Percentiles rank a stretch among this genome's conserved stretches.
phyloP scores from a whole-genome alignment of 768 basidiomycete genomes.

The Pleurotus cornucopiae region DNA sequence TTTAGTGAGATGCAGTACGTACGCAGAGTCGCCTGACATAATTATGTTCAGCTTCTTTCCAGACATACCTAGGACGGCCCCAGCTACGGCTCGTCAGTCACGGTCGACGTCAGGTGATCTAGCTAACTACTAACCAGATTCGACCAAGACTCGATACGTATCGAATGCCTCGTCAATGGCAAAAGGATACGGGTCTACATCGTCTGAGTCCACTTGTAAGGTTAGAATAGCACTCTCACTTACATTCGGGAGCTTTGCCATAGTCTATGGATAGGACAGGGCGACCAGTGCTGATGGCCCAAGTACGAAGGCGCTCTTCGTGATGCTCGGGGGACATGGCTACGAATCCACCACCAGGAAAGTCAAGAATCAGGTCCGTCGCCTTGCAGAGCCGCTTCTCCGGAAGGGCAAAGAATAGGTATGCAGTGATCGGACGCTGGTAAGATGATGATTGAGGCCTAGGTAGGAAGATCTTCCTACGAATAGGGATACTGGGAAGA shows the following conservation, averaged over 20 bases:
- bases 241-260: constrained; percentile 96
- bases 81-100: constrained; percentile 35
- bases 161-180: constrained; percentile 96
- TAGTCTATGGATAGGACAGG: constrained; percentile 89
- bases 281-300: constrained; percentile 76
- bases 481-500: constrained; percentile 58
- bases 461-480: constrained; percentile 76
- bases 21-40: constrained; percentile 96
- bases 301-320: constrained; percentile 85
- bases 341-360: constrained; percentile 95
- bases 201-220: constrained; percentile 4
- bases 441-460: constrained; percentile 75
- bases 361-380: constrained; percentile 85
- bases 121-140: constrained; percentile 44
- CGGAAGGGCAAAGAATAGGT: constrained; percentile 77
- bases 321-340: constrained; percentile 96
- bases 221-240: constrained; percentile 17
- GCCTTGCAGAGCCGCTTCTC: constrained; percentile 57
- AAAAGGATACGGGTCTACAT: constrained; percentile 90
- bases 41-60: constrained; percentile 77
- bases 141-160: constrained; percentile 74
- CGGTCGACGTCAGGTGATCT: neutral
- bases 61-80: constrained; percentile 81
- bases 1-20: constrained; percentile 28
- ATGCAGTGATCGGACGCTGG: constrained; percentile 76